Evolutionary conservation across 106 monocot genomes (phyloP).

Genomic region (Vanilla planifolia): DNA sequence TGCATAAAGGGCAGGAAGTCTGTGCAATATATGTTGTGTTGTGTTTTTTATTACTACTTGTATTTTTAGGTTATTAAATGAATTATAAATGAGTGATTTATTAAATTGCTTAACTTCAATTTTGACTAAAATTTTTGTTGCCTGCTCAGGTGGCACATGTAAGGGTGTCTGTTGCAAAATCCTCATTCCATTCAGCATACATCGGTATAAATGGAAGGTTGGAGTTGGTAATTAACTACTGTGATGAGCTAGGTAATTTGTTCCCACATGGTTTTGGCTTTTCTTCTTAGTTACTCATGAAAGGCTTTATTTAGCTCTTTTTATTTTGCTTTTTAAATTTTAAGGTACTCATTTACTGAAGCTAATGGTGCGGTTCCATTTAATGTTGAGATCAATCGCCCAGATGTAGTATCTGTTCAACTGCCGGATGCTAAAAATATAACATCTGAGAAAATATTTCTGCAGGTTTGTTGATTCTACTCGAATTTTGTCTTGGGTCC

Average conservation of each 20-base stretch:
- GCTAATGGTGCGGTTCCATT: constrained; percentile 66
- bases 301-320: background rate
- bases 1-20: no score
- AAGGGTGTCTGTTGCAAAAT: constrained; percentile 35
- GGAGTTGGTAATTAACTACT: constrained; percentile 56
- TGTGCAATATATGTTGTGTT: no score
- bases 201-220: constrained; percentile 50
- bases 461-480: constrained; percentile 37
- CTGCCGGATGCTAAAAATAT: constrained; percentile 20
- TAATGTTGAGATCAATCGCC: constrained; percentile 71
- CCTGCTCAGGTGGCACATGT: constrained; percentile 73
- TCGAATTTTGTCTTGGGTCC: background rate
- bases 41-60: background rate
- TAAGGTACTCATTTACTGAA: constrained; percentile 80
- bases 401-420: constrained; percentile 60
- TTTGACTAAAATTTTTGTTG: background rate
- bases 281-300: no score
- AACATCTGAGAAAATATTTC: constrained; percentile 28
- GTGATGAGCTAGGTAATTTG: constrained; percentile 70
- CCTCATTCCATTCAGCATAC: constrained; percentile 36
- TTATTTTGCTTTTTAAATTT: constrained; percentile 6
- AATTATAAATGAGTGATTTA: background rate
- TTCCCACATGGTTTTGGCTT: background rate
- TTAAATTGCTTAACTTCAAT: background rate
- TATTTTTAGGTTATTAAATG: background rate